Percentiles rank a stretch among this genome's conserved stretches.
phyloP scores from a whole-genome alignment of 2,329 filamentous ascomycete species.

The Beauveria brongniartii region DNA sequence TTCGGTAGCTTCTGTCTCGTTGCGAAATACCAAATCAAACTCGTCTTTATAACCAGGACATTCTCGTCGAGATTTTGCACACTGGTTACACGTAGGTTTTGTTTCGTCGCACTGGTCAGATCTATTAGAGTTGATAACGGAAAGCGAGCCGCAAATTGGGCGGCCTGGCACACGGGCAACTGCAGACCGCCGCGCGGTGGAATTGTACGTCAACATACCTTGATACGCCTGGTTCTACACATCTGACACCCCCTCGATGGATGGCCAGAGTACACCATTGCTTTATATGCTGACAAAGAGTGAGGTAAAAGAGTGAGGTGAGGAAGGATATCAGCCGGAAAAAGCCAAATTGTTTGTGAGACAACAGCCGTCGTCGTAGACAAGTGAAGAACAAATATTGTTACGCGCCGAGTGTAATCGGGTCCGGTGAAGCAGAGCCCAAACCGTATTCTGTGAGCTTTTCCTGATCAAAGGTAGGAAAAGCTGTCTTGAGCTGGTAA shows the following conservation, averaged over 20 bases:
- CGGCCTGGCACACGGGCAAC: background rate
- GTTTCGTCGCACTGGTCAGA: slow-evolving; percentile 54
- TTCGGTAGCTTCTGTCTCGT: slow-evolving; percentile 62
- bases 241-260: slow-evolving; percentile 64
- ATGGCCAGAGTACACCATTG: slow-evolving; percentile 59
- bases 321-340: background rate
- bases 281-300: slow-evolving; percentile 14
- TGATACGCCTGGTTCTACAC: slow-evolving; percentile 65
- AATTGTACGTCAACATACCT: slow-evolving; percentile 39
- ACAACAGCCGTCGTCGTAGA: background rate
- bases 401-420: too few relatives aligned
- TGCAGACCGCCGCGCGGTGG: background rate
- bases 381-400: background rate
- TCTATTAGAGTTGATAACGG: background rate
- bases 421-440: background rate
- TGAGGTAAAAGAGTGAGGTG: too few relatives aligned
- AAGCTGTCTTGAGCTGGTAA: too few relatives aligned
- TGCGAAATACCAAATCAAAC: slow-evolving; percentile 64
- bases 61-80: slow-evolving; percentile 52
- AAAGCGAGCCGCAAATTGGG: background rate
- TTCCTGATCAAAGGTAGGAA: too few relatives aligned
- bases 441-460: background rate
- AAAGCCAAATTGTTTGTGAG: too few relatives aligned
- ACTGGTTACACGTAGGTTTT: slow-evolving; percentile 58
- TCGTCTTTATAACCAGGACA: slow-evolving; percentile 64